A percentile compares a stretch with the other conserved stretches of the same genome.
These are phyloP conservation scores for Lentinula boryana DNA, from an alignment of 768 basidiomycete genomes.

Conservation along the genomic window DNA sequence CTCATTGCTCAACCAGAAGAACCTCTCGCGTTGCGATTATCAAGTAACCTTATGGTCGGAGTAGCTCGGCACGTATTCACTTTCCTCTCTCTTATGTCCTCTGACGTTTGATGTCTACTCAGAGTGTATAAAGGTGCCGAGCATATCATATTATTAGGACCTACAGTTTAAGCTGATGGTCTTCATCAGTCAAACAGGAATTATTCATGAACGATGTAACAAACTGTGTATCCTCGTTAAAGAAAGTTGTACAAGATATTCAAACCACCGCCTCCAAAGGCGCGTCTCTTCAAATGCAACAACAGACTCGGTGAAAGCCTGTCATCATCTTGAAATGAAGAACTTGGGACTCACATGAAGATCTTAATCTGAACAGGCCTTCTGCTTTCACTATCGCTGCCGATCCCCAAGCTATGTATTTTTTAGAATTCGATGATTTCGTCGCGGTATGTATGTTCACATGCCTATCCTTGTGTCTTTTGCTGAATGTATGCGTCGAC, in stretches of 20 bases:
- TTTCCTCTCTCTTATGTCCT: not conserved
- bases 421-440: conserved; percentile 60
- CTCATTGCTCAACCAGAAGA: conserved; percentile 80
- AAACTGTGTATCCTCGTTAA: conserved; percentile 68
- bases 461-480: not conserved
- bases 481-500: not conserved
- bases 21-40: conserved; percentile 80
- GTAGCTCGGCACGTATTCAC: conserved; percentile 59
- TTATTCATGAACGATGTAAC: conserved; percentile 78
- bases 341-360: not conserved
- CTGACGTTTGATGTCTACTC: not conserved
- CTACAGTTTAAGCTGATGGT: not conserved
- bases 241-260: conserved; percentile 71
- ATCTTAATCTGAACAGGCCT: conserved; percentile 27
- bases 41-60: conserved; percentile 86
- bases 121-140: conserved; percentile 45
- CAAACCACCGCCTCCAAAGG: conserved; percentile 37
- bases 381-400: conserved; percentile 46
- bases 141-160: not conserved
- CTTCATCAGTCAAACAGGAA: conserved; percentile 68
- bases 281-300: conserved; percentile 67
- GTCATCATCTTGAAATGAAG: not conserved
- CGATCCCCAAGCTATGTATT: conserved; percentile 42
- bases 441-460: conserved; percentile 40
- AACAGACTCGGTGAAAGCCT: conserved; percentile 49